Evolutionary conservation across 345 rosid genomes (phyloP), one percentile per base, ranked within the genome.

Genomic region (Acer yangbiense): DNA sequence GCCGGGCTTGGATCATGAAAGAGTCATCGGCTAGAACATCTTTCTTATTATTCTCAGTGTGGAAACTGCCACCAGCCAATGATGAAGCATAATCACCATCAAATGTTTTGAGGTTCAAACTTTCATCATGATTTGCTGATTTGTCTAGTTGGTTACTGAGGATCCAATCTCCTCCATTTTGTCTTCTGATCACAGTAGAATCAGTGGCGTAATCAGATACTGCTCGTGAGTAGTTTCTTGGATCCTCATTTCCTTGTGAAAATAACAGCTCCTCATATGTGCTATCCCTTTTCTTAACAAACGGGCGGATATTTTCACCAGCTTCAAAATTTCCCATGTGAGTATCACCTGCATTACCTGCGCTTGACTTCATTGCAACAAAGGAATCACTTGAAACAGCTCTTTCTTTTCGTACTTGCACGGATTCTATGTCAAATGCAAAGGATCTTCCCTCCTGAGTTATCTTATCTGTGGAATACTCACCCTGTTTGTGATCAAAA

Each of bases 11-110:
- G 78, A 96, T 85, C 89, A 96, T 92, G 79, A 96, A 94, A 29
- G 99, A 96, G 84, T 96, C 99, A 84, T 96, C 97, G 9, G 80
- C 83, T 65, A 84, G 73, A 77, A 81, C 86, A 69, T 88, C 91
- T 55, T 86, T 88, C 69, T 84, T 91, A 55, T 77, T 87, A 62
- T 82, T 79, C 81, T 83, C 84, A 4, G 29, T 29, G 54, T 13
- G 75, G 68, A 74, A 70, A 50, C 72, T 58, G 66, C 81, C 87
- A 39, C 85, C 89, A 66, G 72, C 77, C 50, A 86, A 58, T 65
- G 83, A 71, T 50, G 86, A 80, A 82, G 79, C 82, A 76, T 81
- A 83, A 67, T 85, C 89, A 57, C 78, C 82, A 65, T 78, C 83
- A 80, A 89, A 89, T 74, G 82, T 78, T 73, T 82, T 89, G 63